These are phyloP conservation scores for Amanita rubescens DNA, from an alignment of 768 basidiomycete species.

Conservation along the genomic window DNA sequence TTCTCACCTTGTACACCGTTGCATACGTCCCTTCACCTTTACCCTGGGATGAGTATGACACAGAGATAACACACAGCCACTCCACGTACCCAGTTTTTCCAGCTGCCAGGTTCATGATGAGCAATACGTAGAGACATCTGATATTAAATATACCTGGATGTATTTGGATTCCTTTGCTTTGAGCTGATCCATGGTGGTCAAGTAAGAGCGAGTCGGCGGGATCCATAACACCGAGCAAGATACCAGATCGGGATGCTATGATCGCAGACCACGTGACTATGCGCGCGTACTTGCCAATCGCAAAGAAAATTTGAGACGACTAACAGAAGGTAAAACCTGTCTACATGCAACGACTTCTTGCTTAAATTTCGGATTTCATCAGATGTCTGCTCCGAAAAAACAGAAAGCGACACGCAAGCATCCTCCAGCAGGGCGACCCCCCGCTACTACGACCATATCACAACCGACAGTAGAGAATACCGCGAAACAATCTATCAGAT, in stretches of 20 bases:
- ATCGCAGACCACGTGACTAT: constrained; percentile 2
- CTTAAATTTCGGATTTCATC: background rate
- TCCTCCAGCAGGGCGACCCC: constrained; percentile 42
- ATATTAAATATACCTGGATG: constrained; percentile 35
- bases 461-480: constrained; percentile 47
- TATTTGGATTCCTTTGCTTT: constrained; percentile 29
- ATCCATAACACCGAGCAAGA: background rate
- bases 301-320: background rate
- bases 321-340: background rate
- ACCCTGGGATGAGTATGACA: constrained; percentile 24
- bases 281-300: too few relatives aligned
- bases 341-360: background rate
- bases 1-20: constrained; percentile 86
- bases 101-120: constrained; percentile 38
- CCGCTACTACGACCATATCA: constrained; percentile 47
- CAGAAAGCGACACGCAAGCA: constrained; percentile 49
- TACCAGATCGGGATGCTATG: background rate
- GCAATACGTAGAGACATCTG: background rate
- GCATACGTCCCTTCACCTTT: constrained; percentile 91
- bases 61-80: background rate
- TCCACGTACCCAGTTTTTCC: constrained; percentile 71
- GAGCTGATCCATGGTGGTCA: constrained; percentile 7
- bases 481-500: constrained; percentile 34
- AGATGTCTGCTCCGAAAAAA: constrained; percentile 38
- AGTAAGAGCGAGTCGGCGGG: background rate